phyloP scores from a whole-genome alignment of 768 basidiomycete genomes.

The Mrakia blollopis region DNA sequence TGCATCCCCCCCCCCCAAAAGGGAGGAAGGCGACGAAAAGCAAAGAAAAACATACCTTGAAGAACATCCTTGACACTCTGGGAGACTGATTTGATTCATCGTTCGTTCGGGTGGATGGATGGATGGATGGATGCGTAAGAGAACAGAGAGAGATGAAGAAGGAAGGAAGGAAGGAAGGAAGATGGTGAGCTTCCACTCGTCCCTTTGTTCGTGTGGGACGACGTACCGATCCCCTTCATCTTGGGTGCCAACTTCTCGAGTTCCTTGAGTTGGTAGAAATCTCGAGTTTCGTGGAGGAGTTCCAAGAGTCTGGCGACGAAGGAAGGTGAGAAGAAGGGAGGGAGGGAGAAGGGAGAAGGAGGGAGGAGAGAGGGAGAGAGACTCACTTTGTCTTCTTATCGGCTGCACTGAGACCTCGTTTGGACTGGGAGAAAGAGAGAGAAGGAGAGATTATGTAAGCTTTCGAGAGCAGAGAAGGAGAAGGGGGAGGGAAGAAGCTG shows the following conservation, averaged over 20 bases:
- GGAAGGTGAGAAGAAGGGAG: background rate
- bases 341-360: background rate
- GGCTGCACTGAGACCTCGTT: slow-evolving; percentile 73
- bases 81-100: slow-evolving; percentile 54
- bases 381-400: slow-evolving; percentile 72
- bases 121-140: slow-evolving; percentile 2
- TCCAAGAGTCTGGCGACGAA: slow-evolving; percentile 58
- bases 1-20: too few species aligned
- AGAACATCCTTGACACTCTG: slow-evolving; percentile 90
- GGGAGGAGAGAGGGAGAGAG: background rate
- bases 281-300: slow-evolving; percentile 88
- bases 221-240: slow-evolving; percentile 28
- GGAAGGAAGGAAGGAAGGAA: slow-evolving; percentile 25
- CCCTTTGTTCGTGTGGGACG: background rate
- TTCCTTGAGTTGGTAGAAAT: slow-evolving; percentile 86
- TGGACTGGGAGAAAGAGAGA: slow-evolving; percentile 34
- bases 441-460: too few species aligned
- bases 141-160: background rate
- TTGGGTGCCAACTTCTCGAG: slow-evolving; percentile 62
- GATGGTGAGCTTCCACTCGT: background rate
- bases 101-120: too few species aligned
- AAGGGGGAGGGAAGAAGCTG: background rate
- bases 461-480: background rate
- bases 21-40: too few species aligned
- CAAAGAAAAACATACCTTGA: slow-evolving; percentile 44